Evolutionary conservation across 164 flowering plant species (phyloP), one percentile per base, ranked within the genome.

Genomic region (Santalum album): DNA sequence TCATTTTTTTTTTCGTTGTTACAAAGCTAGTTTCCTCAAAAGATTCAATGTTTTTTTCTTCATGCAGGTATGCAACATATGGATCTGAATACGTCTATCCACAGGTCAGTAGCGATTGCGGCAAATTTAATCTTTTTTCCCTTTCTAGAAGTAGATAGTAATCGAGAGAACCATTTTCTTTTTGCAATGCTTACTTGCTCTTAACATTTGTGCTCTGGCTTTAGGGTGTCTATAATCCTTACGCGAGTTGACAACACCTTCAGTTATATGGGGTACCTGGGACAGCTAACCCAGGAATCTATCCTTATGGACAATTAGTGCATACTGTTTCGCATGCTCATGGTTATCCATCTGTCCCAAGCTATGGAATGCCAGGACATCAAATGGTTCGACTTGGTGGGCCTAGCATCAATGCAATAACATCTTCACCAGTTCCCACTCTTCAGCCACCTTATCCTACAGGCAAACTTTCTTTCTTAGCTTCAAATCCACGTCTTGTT

Each of bases 231-330:
- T 88, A 84, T 76, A 83, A 71, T 65, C 94, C 98, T 58, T 86
- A 86, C 60, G 49, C 65, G 56, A 82, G 81, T 64, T 96, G 88
- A 71, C 98, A 84, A 46, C 86, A 84, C 74, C 78, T 81, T 80
- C 98, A 77, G 62, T 61, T 92, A 53, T 89, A 88, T 65, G 95
- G 96, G 47, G 78, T 79, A 7, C 92, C 98, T 51, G 84, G 88
- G 48, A 22, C 87, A 24, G 79, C 76, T 23, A 82, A 78, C 60
- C 25, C 91, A 11, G 56, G 86, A 12, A 34, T 83, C 53, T 83
- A 86, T 64, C 94, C 90, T 42, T 83, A 73, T 63, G 85, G 86
- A 36, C 94, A 83, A 53, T 1, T 83, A 58, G 79, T 83, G 51
- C 95, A 86, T 60, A 67, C 75, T 45, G 69, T 82, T 73, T 82